Conservation (phyloP, 768 basidiomycete genomes). For the Lactarius deliciosus region DNA sequence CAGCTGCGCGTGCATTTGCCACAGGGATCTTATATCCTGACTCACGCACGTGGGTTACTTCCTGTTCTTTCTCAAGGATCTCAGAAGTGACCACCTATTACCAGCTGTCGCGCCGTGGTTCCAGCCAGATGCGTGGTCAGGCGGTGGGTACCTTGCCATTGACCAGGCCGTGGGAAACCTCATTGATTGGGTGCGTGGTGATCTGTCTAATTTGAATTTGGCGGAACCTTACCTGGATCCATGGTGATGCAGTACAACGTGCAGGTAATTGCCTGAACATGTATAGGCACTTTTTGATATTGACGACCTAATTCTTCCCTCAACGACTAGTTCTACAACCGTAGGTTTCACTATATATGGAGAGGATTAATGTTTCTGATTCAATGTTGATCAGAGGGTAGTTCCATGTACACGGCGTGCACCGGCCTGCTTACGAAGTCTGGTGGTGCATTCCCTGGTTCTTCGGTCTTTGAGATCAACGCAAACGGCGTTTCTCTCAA, state of each 20-base stretch:
- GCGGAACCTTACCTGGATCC: not conserved
- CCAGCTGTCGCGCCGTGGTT: constrained; percentile 32
- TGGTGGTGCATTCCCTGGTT: constrained; percentile 43
- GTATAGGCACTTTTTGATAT: not conserved
- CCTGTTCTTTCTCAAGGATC: not conserved
- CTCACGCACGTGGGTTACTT: constrained; percentile 38
- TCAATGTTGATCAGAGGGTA: constrained; percentile 36
- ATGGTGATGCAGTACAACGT: constrained; percentile 42
- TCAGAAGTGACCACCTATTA: not conserved
- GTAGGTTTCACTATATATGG: constrained; percentile 26
- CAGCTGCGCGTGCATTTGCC: constrained; percentile 40
- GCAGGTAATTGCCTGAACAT: constrained; percentile 34
- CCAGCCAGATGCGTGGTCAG: constrained; percentile 37
- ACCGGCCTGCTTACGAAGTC: constrained; percentile 41
- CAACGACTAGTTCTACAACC: constrained; percentile 44
- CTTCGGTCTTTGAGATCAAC: constrained; percentile 51
- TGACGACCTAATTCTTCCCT: too few species aligned
- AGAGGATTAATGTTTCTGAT: not conserved
- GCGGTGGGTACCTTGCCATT: constrained; percentile 44
- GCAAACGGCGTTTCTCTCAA: constrained; percentile 53
- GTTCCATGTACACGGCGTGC: constrained; percentile 42
- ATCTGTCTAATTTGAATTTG: not conserved
- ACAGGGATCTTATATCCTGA: constrained; percentile 38
- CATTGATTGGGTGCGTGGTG: constrained; percentile 44
- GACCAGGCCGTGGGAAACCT: constrained; percentile 41